These are phyloP conservation scores for Populus tremula DNA, from an alignment of 345 rosid species.

Conservation along the genomic window DNA sequence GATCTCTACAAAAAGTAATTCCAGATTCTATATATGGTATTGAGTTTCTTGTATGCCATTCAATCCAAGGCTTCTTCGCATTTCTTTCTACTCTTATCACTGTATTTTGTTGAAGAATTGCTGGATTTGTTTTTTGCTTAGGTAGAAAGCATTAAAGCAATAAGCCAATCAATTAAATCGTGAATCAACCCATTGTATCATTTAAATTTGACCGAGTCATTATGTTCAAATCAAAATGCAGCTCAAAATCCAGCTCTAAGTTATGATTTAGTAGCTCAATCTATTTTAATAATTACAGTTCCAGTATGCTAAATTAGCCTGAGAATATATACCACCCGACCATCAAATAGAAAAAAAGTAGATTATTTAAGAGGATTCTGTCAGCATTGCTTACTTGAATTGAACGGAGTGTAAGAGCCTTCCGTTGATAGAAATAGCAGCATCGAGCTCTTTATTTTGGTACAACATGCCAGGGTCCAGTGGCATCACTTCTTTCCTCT, in stretches of 20 bases:
- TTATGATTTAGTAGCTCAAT: too few species aligned
- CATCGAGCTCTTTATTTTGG: constrained; percentile 46
- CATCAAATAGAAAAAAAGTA: too few species aligned
- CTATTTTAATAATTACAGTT: too few species aligned
- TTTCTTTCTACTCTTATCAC: background rate
- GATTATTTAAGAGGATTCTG: too few species aligned
- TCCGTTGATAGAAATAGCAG: constrained; percentile 44
- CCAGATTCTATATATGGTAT: background rate
- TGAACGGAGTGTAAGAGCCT: constrained; percentile 54
- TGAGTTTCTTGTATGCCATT: background rate
- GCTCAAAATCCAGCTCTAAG: too few species aligned
- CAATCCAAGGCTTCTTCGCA: background rate
- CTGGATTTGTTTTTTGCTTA: background rate
- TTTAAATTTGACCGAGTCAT: too few species aligned
- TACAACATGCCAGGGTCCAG: constrained; percentile 36
- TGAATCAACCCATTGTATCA: too few species aligned
- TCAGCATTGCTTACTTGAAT: constrained; percentile 39
- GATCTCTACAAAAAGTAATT: background rate
- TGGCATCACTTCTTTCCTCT: constrained; percentile 35
- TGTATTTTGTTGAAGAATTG: background rate
- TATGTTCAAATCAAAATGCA: too few species aligned
- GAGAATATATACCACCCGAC: too few species aligned
- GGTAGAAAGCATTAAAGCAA: background rate
- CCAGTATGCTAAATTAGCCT: too few species aligned
- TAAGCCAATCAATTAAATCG: background rate